Evolutionary conservation across 2,329 filamentous ascomycete genomes (phyloP).

Genomic region (Canariomyces notabilis): DNA sequence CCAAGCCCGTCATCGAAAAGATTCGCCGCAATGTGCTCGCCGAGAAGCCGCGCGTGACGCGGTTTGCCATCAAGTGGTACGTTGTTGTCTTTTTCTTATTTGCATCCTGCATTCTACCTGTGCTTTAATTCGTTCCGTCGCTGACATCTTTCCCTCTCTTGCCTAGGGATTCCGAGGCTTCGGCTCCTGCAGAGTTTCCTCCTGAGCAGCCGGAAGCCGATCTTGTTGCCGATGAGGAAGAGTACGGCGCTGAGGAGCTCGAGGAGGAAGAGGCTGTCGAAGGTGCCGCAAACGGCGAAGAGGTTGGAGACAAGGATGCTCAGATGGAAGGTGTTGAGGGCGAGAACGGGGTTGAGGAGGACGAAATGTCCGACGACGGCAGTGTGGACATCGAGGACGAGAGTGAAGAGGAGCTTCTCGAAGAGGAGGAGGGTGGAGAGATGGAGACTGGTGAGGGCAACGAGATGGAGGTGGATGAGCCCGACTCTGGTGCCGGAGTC

Average conservation of each 20-base stretch:
- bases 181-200: slow-evolving; percentile 90
- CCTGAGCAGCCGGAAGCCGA: slow-evolving; percentile 98
- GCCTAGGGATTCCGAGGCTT: slow-evolving; percentile 90
- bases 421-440: slow-evolving; percentile 31
- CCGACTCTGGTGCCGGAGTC: slow-evolving; percentile 17
- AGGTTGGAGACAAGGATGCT: slow-evolving; percentile 26
- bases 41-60: slow-evolving; percentile 94
- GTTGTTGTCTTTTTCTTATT: slow-evolving; percentile 27
- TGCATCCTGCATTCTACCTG: neutral
- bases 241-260: slow-evolving; percentile 86
- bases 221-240: slow-evolving; percentile 73
- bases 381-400: slow-evolving; percentile 37
- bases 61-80: slow-evolving; percentile 98
- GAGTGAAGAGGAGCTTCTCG: slow-evolving; percentile 35
- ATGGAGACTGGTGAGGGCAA: slow-evolving; percentile 28
- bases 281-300: slow-evolving; percentile 16
- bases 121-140: neutral
- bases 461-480: slow-evolving; percentile 35
- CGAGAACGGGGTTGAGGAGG: slow-evolving; percentile 31
- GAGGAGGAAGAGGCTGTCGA: slow-evolving; percentile 58
- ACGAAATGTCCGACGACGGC: slow-evolving; percentile 36
- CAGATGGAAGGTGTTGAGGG: slow-evolving; percentile 32
- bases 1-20: slow-evolving; percentile 88
- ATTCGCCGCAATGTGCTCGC: slow-evolving; percentile 88
- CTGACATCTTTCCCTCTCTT: slow-evolving; percentile 25